A percentile compares a stretch with the other conserved stretches of the same genome.
Conservation (phyloP, 352 stramenopile genomes). For the Thalassiosira mediterranea region DNA sequence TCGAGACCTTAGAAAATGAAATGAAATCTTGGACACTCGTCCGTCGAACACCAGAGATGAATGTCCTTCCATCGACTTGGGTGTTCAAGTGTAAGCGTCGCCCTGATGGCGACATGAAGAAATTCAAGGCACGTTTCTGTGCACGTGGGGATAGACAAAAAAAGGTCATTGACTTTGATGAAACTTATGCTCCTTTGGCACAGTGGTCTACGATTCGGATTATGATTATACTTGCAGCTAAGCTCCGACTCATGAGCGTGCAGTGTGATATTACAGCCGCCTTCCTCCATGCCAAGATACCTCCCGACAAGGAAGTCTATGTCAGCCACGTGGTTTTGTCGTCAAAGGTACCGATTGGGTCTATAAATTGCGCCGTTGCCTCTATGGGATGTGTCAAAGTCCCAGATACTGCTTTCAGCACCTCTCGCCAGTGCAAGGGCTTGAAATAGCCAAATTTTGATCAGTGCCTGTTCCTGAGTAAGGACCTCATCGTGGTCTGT, state of each 20-base stretch:
- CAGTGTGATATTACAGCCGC: conserved; percentile 16
- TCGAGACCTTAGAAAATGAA: conserved; percentile 34
- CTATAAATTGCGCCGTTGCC: not conserved
- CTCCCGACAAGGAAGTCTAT: conserved; percentile 12
- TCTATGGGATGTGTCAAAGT: conserved; percentile 6
- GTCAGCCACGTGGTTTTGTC: not conserved
- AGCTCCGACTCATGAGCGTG: not conserved
- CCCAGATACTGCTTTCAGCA: conserved; percentile 29
- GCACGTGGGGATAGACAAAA: conserved; percentile 52
- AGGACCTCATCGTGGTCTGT: not conserved
- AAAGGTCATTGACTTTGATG: conserved; percentile 50
- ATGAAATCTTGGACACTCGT: conserved; percentile 46
- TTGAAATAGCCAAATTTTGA: conserved; percentile 1
- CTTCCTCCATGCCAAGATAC: conserved; percentile 19
- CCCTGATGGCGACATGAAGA: conserved; percentile 42
- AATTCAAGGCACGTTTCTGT: conserved; percentile 59
- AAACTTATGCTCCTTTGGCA: conserved; percentile 58
- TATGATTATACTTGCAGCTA: conserved; percentile 6
- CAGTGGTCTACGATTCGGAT: conserved; percentile 32
- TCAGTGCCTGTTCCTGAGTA: conserved; percentile 8
- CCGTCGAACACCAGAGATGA: not conserved
- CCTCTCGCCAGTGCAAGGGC: not conserved
- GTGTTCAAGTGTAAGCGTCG: conserved; percentile 45
- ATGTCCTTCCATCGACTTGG: conserved; percentile 47
- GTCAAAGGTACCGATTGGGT: not conserved